Base-by-base conservation (phyloP, 2,329 filamentous ascomycete species). In the Trichoderma koningiopsis region DNA sequence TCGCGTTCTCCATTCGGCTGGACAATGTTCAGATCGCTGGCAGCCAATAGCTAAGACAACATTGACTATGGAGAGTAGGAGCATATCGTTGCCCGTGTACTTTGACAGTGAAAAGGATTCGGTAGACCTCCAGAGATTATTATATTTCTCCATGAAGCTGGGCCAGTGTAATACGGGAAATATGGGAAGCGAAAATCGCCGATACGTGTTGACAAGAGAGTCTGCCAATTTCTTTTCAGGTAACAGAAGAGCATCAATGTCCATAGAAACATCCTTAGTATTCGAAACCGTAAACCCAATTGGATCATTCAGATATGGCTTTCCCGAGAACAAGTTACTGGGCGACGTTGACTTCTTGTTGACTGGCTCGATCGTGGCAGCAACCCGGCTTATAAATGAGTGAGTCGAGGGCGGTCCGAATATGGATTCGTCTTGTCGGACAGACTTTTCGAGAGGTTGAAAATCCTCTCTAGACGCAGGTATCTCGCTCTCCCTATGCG, bases 241-340 rank as follows among this genome's bases (percentile, higher is more conserved):
- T 7, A 67, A 7, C 5, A 67, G n/a, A 3, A 58, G 31, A 5
- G 31, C 53, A 16, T 67, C 64, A 19, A 59, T 58, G 13, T 67
- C 64, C 29, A 67, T 16, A 4, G 55, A n/a, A 7, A 59, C 40
- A 52, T 67, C 64, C 16, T 52, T 43, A 4, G 40, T 24, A 31
- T 67, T 67, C 4, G 64, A 59, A 29, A 67, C 64, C n/a, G 43
- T 35, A 16, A 67, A 67, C 3, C 64, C 64, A 19, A 67, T 67
- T 37, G 64, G 64, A 19, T 67, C 64, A 22, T 49, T 59, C 10
- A 67, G 64, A 67, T 59, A 59, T 24, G 37, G 22, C 16, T 58
- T 58, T 29, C 22, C 58, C 5, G 37, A 49, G 5, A 22, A 31
- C 13, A 31, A 33, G 5, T 6, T 37, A 11, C 24, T 56, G 19